phyloP scores from a whole-genome alignment of 2,329 filamentous ascomycete genomes.

The Monosporascus cannonballus region DNA sequence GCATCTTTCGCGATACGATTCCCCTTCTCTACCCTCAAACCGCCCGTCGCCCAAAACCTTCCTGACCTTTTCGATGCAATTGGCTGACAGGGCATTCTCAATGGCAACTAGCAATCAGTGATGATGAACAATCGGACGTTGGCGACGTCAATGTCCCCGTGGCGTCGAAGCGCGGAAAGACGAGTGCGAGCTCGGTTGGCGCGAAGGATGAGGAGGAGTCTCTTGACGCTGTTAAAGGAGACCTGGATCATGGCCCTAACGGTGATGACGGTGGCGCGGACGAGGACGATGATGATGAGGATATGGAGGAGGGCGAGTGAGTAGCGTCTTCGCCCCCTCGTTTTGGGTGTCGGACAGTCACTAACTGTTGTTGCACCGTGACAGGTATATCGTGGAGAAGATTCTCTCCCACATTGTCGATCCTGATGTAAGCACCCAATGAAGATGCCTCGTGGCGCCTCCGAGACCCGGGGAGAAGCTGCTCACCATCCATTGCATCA shows the following conservation, averaged over 20 bases:
- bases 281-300: slow-evolving; percentile 25
- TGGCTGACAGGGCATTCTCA: slow-evolving; percentile 1
- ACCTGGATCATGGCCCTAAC: slow-evolving; percentile 9
- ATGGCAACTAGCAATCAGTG: slow-evolving; percentile 31
- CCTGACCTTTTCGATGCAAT: background rate
- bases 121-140: slow-evolving; percentile 33
- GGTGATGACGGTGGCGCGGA: slow-evolving; percentile 15
- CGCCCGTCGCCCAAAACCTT: background rate
- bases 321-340: background rate
- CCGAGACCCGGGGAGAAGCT: slow-evolving; percentile 3
- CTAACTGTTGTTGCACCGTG: background rate
- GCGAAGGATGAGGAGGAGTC: slow-evolving; percentile 21
- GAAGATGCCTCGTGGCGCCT: background rate
- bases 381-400: slow-evolving; percentile 67
- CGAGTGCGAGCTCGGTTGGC: slow-evolving; percentile 5
- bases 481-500: slow-evolving; percentile 17
- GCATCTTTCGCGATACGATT: background rate
- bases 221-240: slow-evolving; percentile 11
- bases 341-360: slow-evolving; percentile 3
- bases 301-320: slow-evolving; percentile 23
- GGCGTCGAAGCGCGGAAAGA: slow-evolving; percentile 9
- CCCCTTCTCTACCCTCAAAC: background rate
- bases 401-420: slow-evolving; percentile 62
- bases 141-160: slow-evolving; percentile 18
- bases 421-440: slow-evolving; percentile 37